Evolutionary conservation across 1,284 basidiomycete genomes (phyloP), one percentile per base, ranked within the genome.

Genomic region (Naganishia sp.): DNA sequence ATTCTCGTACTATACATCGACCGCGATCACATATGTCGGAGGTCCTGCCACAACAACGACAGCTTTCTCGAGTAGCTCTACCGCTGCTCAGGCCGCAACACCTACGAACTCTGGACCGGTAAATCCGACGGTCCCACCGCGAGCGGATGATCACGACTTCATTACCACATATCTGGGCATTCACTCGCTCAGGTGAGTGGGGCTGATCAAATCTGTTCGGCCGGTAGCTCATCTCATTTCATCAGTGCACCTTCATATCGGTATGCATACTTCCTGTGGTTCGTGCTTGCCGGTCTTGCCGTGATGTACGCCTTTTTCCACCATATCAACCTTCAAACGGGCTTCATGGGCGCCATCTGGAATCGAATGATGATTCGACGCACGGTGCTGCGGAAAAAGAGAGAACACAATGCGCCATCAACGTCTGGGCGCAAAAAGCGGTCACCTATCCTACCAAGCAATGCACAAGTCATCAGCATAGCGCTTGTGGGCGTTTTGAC

Each of bases 381-480:
- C 0, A 45, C 32, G 13, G 61, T 71, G 15, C 49, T 68, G 52
- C 57, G 62, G 42, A 54, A 45, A 17, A 68, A 53, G 45, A 25
- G 52, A 39, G 53, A 65, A n/a, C 61, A 55, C 23, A 66, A 67
- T 67, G 70, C 45, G 54, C 72, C 17, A 54, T 67, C 43, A 71
- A 71, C 13, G 45, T 74, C n/a, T 71, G 73, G 21, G 66, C 63
- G 42, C 7, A 71, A 72, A 35, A 67, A 68, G 28, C 83, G 85
- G 66, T 84, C 84, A 1, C 71, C 77, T 18, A 81, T 85, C 4
- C 77, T 88, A 6, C 87, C 87, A 2, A 84, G 86, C 61, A 88
- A 89, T 72, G 83, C 84, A 2, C 84, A 87, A 67, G 76, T 88
- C 21, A 77, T 88, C 54, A 80, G 81, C 4, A 74, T 85, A 43